These are phyloP conservation scores for Strobilomyces echinocephalus DNA, from an alignment of 768 basidiomycete genomes.

Conservation along the genomic window DNA sequence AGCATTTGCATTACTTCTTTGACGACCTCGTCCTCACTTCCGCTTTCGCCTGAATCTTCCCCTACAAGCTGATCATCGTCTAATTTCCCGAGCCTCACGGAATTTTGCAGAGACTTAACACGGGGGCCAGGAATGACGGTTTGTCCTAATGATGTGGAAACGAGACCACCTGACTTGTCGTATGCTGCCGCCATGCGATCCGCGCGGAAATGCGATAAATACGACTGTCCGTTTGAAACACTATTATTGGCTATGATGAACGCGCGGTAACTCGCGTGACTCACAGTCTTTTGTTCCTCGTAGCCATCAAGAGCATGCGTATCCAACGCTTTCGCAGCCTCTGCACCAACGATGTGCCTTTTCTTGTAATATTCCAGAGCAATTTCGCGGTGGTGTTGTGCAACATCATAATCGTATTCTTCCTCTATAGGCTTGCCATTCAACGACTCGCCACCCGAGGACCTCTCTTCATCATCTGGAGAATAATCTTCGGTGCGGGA, in stretches of 20 bases:
- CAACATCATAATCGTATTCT: conserved; percentile 55
- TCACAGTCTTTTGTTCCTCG: conserved; percentile 44
- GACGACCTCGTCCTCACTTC: conserved; percentile 45
- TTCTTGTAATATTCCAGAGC: conserved; percentile 66
- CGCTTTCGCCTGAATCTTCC: conserved; percentile 48
- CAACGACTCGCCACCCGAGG: conserved; percentile 24
- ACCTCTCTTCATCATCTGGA: conserved; percentile 16
- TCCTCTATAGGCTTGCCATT: conserved; percentile 44
- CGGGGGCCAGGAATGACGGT: conserved; percentile 41
- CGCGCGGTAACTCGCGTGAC: conserved; percentile 11
- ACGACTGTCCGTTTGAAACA: conserved; percentile 38
- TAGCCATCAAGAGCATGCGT: conserved; percentile 41
- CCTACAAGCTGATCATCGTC: conserved; percentile 49
- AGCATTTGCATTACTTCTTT: conserved; percentile 52
- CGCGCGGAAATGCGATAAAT: conserved; percentile 64
- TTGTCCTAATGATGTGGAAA: conserved; percentile 39
- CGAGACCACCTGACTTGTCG: conserved; percentile 33
- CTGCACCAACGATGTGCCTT: conserved; percentile 51
- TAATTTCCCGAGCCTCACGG: conserved; percentile 54
- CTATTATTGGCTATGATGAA: conserved; percentile 23
- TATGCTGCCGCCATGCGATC: conserved; percentile 49
- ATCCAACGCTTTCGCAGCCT: conserved; percentile 48
- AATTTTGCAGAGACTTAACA: conserved; percentile 45
- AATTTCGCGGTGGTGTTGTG: conserved; percentile 69
- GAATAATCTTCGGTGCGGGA: conserved; percentile 30